A percentile compares a stretch with the other conserved stretches of the same genome.
These are phyloP conservation scores for Parascedosporium putredinis DNA, from an alignment of 2,329 filamentous ascomycete species.

Conservation along the genomic window DNA sequence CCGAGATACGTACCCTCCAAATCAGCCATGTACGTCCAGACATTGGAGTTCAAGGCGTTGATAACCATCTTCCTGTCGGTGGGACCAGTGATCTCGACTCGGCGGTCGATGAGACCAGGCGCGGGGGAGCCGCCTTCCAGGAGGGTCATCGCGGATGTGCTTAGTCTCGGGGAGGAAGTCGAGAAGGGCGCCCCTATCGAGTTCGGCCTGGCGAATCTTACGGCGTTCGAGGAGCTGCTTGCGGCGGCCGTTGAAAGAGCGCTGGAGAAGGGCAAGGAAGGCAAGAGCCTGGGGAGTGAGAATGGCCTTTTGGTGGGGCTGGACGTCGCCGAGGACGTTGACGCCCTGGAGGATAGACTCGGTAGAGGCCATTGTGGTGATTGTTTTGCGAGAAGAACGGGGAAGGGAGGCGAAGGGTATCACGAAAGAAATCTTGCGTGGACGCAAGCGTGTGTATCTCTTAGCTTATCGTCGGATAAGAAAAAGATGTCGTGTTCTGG, in stretches of 20 bases:
- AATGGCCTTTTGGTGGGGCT: constrained; percentile 76
- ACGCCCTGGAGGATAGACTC: constrained; percentile 81
- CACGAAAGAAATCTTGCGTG: not conserved
- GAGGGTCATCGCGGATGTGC: constrained; percentile 85
- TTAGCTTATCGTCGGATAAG: too few relatives aligned
- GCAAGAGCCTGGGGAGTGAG: constrained; percentile 81
- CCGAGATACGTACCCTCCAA: constrained; percentile 69
- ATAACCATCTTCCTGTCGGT: constrained; percentile 99
- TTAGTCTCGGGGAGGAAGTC: constrained; percentile 95
- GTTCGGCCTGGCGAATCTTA: constrained; percentile 76
- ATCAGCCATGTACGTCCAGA: constrained; percentile 99
- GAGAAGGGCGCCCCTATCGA: constrained; percentile 78
- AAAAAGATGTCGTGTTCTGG: not conserved
- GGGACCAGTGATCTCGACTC: constrained; percentile 94
- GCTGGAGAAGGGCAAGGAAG: constrained; percentile 89
- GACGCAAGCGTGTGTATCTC: too few relatives aligned
- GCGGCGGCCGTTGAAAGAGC: constrained; percentile 83
- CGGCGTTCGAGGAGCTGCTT: constrained; percentile 84
- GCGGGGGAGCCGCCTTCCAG: constrained; percentile 85
- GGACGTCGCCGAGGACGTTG: constrained; percentile 69
- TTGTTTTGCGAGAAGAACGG: too few relatives aligned
- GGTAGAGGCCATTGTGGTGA: constrained; percentile 50
- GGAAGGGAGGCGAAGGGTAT: not conserved
- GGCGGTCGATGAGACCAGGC: constrained; percentile 82
- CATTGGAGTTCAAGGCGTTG: constrained; percentile 89